phyloP scores from a whole-genome alignment of 2,329 filamentous ascomycete genomes.

The Diplodia seriata region DNA sequence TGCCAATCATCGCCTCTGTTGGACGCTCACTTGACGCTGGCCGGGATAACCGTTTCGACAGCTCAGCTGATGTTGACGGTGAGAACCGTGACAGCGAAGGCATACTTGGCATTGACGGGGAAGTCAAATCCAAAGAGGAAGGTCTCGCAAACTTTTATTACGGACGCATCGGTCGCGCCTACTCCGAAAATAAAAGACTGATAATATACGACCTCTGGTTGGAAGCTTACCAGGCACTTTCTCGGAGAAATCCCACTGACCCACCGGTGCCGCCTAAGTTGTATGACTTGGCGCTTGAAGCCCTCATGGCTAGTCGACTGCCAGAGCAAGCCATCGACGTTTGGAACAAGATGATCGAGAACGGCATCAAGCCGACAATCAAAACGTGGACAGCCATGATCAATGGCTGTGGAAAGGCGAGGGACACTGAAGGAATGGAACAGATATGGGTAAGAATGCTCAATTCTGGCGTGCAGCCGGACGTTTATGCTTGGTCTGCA shows the following conservation, averaged over 20 bases:
- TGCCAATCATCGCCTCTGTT: conserved; percentile 6
- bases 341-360: conserved; percentile 63
- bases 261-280: not conserved
- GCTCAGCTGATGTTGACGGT: not conserved
- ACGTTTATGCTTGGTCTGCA: conserved; percentile 72
- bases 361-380: conserved; percentile 65
- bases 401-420: conserved; percentile 68
- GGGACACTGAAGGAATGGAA: conserved; percentile 66
- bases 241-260: not conserved
- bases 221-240: not conserved
- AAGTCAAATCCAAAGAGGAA: conserved; percentile 26
- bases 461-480: conserved; percentile 64
- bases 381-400: conserved; percentile 77
- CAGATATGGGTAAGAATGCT: conserved; percentile 72
- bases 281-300: conserved; percentile 56
- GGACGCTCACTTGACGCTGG: not conserved
- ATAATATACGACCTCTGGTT: conserved; percentile 38
- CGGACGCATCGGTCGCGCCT: conserved; percentile 40
- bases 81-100: not conserved
- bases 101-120: not conserved
- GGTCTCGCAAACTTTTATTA: conserved; percentile 41
- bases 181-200: conserved; percentile 34
- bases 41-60: conserved; percentile 9
- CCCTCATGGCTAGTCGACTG: conserved; percentile 55
- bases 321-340: conserved; percentile 57